Evolutionary conservation across 192 early-diverging fungal species (phyloP).

Genomic region (Coemansia biformis): DNA sequence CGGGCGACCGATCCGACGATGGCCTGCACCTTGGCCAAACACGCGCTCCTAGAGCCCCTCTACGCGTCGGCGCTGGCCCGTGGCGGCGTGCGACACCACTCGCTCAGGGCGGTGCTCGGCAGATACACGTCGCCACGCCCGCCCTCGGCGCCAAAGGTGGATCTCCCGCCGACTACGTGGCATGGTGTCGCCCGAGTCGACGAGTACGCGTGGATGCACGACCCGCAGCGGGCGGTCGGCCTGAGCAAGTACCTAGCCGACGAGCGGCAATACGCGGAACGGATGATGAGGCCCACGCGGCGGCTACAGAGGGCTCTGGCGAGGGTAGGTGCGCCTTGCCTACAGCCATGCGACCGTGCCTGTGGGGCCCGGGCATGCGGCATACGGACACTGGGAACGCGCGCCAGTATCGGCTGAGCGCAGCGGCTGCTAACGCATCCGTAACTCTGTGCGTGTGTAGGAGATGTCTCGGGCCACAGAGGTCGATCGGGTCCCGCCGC

Average conservation of each 20-base stretch:
- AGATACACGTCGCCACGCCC: conserved; percentile 3
- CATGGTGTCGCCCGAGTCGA: conserved; percentile 28
- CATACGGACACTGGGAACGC: too few species aligned
- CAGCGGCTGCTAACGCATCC: too few species aligned
- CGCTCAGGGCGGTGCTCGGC: not conserved
- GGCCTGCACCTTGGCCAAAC: too few species aligned
- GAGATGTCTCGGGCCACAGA: conserved; percentile 35
- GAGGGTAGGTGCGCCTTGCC: conserved; percentile 4
- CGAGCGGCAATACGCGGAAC: conserved; percentile 30
- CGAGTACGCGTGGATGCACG: conserved; percentile 47
- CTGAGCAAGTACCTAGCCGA: conserved; percentile 23
- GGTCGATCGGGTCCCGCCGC: conserved; percentile 32
- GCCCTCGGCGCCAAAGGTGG: conserved; percentile 12
- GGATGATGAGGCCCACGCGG: conserved; percentile 8
- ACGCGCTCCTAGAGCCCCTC: too few species aligned
- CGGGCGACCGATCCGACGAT: not conserved
- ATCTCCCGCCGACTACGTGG: conserved; percentile 3
- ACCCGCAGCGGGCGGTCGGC: conserved; percentile 5
- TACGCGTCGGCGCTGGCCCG: too few species aligned
- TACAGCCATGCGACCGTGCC: too few species aligned
- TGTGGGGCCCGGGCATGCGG: too few species aligned
- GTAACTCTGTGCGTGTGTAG: conserved; percentile 1
- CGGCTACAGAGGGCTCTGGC: conserved; percentile 26
- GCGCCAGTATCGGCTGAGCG: too few species aligned
- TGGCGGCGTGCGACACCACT: too few species aligned